Evolutionary conservation across 176 grass and related monocot species (phyloP).

Genomic region (Urochloa ruziziensis): DNA sequence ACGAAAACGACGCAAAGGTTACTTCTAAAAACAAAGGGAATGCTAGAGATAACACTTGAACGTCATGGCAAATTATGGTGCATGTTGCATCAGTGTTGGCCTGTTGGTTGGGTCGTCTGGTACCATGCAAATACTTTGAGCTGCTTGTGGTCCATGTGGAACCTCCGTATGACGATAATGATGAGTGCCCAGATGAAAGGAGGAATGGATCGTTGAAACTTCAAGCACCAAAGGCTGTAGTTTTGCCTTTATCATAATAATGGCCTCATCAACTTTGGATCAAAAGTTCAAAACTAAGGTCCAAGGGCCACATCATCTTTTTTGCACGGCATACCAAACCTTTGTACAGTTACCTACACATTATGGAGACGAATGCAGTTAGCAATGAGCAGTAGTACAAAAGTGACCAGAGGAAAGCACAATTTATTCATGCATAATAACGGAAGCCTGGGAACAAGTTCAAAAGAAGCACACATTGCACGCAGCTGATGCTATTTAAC

Average conservation of each 20-base stretch:
- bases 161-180: not conserved
- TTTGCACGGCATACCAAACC: not conserved
- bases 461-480: not conserved
- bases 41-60: not conserved
- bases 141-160: not conserved
- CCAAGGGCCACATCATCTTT: not conserved
- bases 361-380: not conserved
- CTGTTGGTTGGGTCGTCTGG: not conserved
- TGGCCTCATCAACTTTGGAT: not conserved
- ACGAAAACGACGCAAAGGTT: not conserved
- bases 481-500: not conserved
- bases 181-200: not conserved
- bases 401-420: not conserved
- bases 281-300: not conserved
- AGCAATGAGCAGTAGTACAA: not conserved
- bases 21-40: not conserved
- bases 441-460: not conserved
- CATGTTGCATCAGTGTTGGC: no score
- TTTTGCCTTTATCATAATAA: constrained; percentile 2
- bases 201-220: not conserved
- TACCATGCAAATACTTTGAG: not conserved
- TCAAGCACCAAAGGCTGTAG: not conserved
- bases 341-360: not conserved
- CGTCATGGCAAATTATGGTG: not conserved
- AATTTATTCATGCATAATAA: not conserved